These are phyloP conservation scores for Candida verbasci DNA, from an alignment of 805 yeast genomes.

Conservation along the genomic window DNA sequence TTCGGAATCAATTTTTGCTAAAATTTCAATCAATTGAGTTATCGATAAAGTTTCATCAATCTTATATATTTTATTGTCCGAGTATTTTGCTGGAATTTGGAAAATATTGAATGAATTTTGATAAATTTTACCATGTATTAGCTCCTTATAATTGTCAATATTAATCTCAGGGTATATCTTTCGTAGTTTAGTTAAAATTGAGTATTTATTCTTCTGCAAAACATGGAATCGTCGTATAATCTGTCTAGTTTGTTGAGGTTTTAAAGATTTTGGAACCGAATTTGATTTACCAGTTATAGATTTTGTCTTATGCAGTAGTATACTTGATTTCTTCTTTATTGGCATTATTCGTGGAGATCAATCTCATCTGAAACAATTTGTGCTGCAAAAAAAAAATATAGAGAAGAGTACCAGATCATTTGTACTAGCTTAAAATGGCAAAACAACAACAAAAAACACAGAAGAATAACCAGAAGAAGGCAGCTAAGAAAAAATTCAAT, in stretches of 20 bases:
- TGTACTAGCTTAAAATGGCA: conserved; percentile 3
- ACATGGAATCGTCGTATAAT: conserved; percentile 76
- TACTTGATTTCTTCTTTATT: conserved; percentile 13
- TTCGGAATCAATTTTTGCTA: conserved; percentile 60
- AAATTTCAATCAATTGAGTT: conserved; percentile 17
- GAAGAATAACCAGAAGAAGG: background rate
- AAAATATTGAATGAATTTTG: conserved; percentile 1
- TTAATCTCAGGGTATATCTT: conserved; percentile 18
- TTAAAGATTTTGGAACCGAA: conserved; percentile 42
- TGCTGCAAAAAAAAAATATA: conserved; percentile 2
- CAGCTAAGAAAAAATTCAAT: background rate
- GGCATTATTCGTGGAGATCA: background rate
- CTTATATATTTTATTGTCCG: conserved; percentile 13
- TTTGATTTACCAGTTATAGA: conserved; percentile 26
- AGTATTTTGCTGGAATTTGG: conserved; percentile 2
- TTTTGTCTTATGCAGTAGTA: conserved; percentile 25
- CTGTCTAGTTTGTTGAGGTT: conserved; percentile 68
- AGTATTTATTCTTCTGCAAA: conserved; percentile 52
- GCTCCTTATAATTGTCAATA: conserved; percentile 13
- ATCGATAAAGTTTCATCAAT: conserved; percentile 14
- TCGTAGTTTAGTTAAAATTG: conserved; percentile 31
- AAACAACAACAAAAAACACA: background rate
- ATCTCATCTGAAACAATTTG: conserved; percentile 10
- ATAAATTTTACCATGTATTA: conserved; percentile 1
- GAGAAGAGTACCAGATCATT: too few relatives aligned